Conservation (phyloP, 2,329 filamentous ascomycete genomes). For the Teratosphaeria nubilosa region DNA sequence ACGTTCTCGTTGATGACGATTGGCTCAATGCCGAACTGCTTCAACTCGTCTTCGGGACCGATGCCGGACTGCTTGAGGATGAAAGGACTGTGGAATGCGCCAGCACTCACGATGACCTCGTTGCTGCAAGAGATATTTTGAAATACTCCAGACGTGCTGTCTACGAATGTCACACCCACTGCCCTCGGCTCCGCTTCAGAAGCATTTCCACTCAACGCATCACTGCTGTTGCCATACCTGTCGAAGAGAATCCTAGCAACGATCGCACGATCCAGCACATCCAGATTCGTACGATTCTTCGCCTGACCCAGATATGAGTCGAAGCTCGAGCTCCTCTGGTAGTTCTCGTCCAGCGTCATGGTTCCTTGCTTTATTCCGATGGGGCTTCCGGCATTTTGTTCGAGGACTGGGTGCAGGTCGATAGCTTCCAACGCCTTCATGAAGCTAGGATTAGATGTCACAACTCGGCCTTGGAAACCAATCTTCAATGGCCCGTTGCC, state of each 20-base stretch:
- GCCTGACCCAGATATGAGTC: slow-evolving; percentile 24
- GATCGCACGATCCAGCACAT: slow-evolving; percentile 21
- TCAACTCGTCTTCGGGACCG: slow-evolving; percentile 21
- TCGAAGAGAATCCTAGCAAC: slow-evolving; percentile 21
- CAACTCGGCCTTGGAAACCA: slow-evolving; percentile 7
- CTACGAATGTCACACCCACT: neutral
- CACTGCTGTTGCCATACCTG: neutral
- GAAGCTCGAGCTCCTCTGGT: slow-evolving; percentile 9
- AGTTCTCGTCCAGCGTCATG: neutral
- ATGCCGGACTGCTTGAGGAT: slow-evolving; percentile 23
- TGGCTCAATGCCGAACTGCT: slow-evolving; percentile 31
- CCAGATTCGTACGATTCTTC: slow-evolving; percentile 18
- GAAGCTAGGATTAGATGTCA: slow-evolving; percentile 5
- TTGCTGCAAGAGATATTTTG: slow-evolving; percentile 4
- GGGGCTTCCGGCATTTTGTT: neutral
- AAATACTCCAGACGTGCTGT: neutral
- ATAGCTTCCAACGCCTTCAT: slow-evolving; percentile 18
- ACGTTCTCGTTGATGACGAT: slow-evolving; percentile 41
- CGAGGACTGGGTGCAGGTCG: neutral
- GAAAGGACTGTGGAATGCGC: slow-evolving; percentile 33
- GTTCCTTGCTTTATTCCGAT: neutral
- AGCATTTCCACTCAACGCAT: slow-evolving; percentile 13
- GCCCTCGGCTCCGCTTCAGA: slow-evolving; percentile 16
- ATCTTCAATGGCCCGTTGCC: slow-evolving; percentile 14
- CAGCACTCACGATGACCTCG: slow-evolving; percentile 37